Evolutionary conservation across 371 early-diverging fungal genomes (phyloP), one percentile per base, ranked within the genome.

Genomic region (Mucor plumbeus): DNA sequence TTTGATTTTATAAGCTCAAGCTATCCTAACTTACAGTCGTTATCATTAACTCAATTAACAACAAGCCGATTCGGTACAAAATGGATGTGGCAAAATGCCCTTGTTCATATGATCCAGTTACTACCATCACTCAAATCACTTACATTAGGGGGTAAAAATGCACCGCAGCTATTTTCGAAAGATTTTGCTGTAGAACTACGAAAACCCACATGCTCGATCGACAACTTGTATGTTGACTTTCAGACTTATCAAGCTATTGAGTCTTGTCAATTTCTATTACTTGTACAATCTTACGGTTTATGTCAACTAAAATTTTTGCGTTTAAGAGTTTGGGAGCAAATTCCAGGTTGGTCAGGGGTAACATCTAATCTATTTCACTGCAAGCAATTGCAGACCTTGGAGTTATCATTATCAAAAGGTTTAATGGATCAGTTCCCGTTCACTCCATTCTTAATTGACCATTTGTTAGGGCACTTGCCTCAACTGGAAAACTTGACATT

Each of bases 221-320:
- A 63, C 11, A 41, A 63, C 17, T 19, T 72, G 1, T 59, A 64
- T n/a, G 54, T 65, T 13, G 56, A 65, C 8, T 72, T 69, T 26
- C 6, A 68, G 31, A 59, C 60, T 0, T 65, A 63, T 15, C 69
- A 69, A 44, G 65, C 63, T 4, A 72, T 55, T n/a, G 69, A 69
- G 17, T 72, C 73, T 1, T 65, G 48, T 35, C 65, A 72, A n/a
- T 69, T 72, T 59, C n/a, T 72, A n/a, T 11, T 69, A 19, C 9
- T 55, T 0, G 57, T 69, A 8, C 54, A 59, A 7, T 26, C 36
- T 0, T 47, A 41, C 53, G 69, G 69, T 13, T 9, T 59, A 5
- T 4, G 13, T 7, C 69, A 68, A 34, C 34, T 72, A 0, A 36
- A 17, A 7, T 44, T 33, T 8, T 53, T 72, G 19, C 36, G 55